Evolutionary conservation across 768 basidiomycete species (phyloP).

Genomic region (Hericium rajendrae): DNA sequence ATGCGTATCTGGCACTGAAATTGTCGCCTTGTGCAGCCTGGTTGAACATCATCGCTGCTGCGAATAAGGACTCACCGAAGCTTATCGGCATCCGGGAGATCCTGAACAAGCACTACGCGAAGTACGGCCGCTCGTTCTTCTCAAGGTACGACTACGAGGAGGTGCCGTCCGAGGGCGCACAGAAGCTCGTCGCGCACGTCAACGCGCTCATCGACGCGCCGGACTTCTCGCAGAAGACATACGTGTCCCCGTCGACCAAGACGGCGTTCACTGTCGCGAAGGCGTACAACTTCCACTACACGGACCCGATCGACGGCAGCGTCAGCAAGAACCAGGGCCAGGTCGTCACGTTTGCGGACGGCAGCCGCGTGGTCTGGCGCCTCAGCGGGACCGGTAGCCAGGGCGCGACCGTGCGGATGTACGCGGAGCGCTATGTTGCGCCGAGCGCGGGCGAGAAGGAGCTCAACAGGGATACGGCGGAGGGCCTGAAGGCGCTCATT

Average conservation of each 20-base stretch:
- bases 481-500: conserved; percentile 90
- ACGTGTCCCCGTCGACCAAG: conserved; percentile 57
- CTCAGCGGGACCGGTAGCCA: conserved; percentile 93
- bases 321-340: conserved; percentile 95
- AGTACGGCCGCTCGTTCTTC: conserved; percentile 97
- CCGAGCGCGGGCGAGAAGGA: conserved; percentile 59
- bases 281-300: conserved; percentile 89
- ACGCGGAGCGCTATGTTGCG: conserved; percentile 87
- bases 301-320: conserved; percentile 93
- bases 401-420: conserved; percentile 94
- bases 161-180: conserved; percentile 83
- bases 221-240: conserved; percentile 58
- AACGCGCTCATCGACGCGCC: conserved; percentile 58
- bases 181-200: conserved; percentile 72
- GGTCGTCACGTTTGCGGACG: conserved; percentile 85
- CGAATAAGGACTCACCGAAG: conserved; percentile 62
- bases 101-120: conserved; percentile 76
- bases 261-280: conserved; percentile 69
- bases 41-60: conserved; percentile 93
- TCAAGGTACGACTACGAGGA: conserved; percentile 99
- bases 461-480: conserved; percentile 66
- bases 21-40: conserved; percentile 49
- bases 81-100: conserved; percentile 88
- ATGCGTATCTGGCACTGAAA: not conserved
- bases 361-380: conserved; percentile 90